Evolutionary conservation across 805 yeast genomes (phyloP), one percentile per base, ranked within the genome.

Genomic region (Kodamaea sagamina): DNA sequence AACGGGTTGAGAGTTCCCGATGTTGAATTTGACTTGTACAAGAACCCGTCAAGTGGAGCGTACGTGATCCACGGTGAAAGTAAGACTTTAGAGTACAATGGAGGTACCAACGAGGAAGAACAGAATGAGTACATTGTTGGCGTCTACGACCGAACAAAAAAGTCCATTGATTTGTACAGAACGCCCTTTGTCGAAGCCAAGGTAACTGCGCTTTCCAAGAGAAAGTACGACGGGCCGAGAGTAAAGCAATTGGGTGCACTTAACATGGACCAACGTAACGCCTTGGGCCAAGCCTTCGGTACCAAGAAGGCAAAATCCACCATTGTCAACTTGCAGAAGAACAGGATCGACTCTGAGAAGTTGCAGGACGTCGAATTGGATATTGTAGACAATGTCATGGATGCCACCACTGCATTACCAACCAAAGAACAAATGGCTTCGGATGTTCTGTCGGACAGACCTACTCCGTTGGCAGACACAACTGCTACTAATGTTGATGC

Each of bases 231-330:
- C 36, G 86, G 88, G 5, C 93, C 93, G 16, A 64, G 72, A 18
- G 73, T 87, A 44, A 80, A 77, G 65, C 85, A 79, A 60, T 65
- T 68, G 6, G 78, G 77, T 25, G 67, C 68, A 28, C 66, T 70
- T 48, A 66, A 75, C 53, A 69, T 76, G 46, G 68, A 73, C 12
- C 88, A 87, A 66, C 79, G 97, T 62, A 86, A 79, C 44, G 85
- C 88, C 1, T 75, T 93, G 58, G 99, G 99, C 58, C 92, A 89
- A 66, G 95, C 93, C 2, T 93, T 93, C 55, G 99, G 99, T 75
- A 92, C 99, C 45, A 90, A 87, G 70, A 90, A 82, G 70, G 97
- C 97, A 49, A 92, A 89, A 71, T 85, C 88, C 54, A 95, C 95
- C 26, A 86, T 93, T 57, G 70, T 78, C 40, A 92, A 84, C 60